Evolutionary conservation across 306 rosid genomes (phyloP).

Genomic region (Acacia melanoxylon): DNA sequence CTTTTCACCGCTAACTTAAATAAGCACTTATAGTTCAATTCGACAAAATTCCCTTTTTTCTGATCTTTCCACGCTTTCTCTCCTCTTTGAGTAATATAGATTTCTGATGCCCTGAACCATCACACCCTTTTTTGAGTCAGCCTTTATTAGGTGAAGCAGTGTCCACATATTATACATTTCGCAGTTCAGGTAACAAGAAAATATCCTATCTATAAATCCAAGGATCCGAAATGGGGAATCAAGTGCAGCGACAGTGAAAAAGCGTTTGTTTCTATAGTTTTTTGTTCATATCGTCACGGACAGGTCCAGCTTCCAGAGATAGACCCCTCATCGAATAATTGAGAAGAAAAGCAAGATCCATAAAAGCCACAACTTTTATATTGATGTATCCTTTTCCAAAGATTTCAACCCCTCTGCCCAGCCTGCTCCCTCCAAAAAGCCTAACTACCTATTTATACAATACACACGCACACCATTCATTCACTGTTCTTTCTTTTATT

Average conservation of each 20-base stretch:
- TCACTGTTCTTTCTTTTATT: not conserved
- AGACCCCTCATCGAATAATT: slow-evolving; percentile 3
- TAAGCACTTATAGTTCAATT: not conserved
- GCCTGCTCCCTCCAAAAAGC: not conserved
- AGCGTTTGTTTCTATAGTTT: not conserved
- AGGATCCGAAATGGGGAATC: not conserved
- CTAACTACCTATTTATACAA: not conserved
- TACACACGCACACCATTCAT: not conserved
- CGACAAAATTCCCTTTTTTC: slow-evolving; percentile 1
- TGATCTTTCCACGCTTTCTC: not conserved
- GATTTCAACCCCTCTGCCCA: not conserved
- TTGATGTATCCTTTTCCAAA: not conserved
- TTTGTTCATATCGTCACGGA: not conserved
- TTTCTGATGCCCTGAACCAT: not conserved
- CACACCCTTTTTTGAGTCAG: not conserved
- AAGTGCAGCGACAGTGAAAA: not conserved
- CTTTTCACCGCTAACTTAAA: too few species aligned
- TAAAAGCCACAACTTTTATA: not conserved
- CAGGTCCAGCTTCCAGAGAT: not conserved
- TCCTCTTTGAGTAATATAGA: not conserved
- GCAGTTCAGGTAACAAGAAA: not conserved
- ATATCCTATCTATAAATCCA: not conserved
- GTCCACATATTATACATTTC: not conserved
- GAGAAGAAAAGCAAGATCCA: not conserved
- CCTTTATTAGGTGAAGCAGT: not conserved